Evolutionary conservation across 2,329 filamentous ascomycete species (phyloP).

Genomic region (Penicillium sp.): DNA sequence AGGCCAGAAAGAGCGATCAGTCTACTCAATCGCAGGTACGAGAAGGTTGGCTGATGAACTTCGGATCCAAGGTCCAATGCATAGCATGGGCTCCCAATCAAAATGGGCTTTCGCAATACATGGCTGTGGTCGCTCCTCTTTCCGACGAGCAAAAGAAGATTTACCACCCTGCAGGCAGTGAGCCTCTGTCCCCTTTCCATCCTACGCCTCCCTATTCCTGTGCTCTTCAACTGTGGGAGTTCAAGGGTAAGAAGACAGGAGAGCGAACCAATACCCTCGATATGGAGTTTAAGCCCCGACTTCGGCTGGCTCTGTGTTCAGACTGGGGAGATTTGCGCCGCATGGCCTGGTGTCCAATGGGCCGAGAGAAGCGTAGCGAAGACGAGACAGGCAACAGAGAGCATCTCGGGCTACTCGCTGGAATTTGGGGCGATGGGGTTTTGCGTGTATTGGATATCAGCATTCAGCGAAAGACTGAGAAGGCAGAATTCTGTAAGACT

Average conservation of each 20-base stretch:
- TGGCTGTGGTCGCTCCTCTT: slow-evolving; percentile 50
- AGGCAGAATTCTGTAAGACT: slow-evolving; percentile 34
- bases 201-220: slow-evolving; percentile 49
- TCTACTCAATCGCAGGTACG: slow-evolving; percentile 25
- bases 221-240: slow-evolving; percentile 60
- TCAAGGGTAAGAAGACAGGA: slow-evolving; percentile 40
- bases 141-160: slow-evolving; percentile 36
- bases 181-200: slow-evolving; percentile 50
- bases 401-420: slow-evolving; percentile 54
- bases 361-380: slow-evolving; percentile 29
- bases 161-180: slow-evolving; percentile 29
- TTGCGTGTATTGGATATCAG: slow-evolving; percentile 56
- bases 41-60: slow-evolving; percentile 56
- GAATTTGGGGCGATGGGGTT: slow-evolving; percentile 58
- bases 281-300: slow-evolving; percentile 42
- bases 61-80: slow-evolving; percentile 54
- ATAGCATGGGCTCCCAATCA: slow-evolving; percentile 48
- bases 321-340: slow-evolving; percentile 57
- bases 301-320: slow-evolving; percentile 54
- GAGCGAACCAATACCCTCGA: slow-evolving; percentile 42
- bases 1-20: slow-evolving; percentile 5
- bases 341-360: slow-evolving; percentile 57
- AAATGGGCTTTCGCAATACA: slow-evolving; percentile 52
- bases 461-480: slow-evolving; percentile 23
- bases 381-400: slow-evolving; percentile 29